Base-by-base conservation (phyloP, 1,139 yeast species). In the Blastobotrys indianensis region DNA sequence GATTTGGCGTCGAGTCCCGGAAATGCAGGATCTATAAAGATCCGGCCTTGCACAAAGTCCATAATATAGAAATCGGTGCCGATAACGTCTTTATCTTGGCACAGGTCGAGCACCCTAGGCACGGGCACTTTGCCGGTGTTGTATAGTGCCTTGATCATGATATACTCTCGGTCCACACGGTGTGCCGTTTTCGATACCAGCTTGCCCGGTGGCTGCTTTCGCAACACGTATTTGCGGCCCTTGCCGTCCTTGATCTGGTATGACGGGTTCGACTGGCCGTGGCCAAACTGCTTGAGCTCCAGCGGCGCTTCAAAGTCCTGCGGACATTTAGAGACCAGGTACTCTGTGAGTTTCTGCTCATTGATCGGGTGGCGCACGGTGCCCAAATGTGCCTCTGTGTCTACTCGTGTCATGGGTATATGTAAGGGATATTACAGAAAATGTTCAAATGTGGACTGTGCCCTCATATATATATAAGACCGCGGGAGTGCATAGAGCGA, bases 181-280 rank as follows among this genome's bases (percentile, higher is more conserved):
- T 79, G 85, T 0, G 85, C 83, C 11, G 79, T 72, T 51, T 68
- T 73, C 23, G 80, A 74, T 23, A 78, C 74, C 48, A 79, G 65
- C 50, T 75, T 70, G 2, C 80, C 70, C 13, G 72, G 68, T 1
- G 85, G 85, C 55, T 79, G 79, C 52, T 79, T 68, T 50, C 84
- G 66, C 45, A 79, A 67, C 2, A 79, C 84, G 45, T 68, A 72
- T 37, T 68, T 63, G 33, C 54, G 60, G 1, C 74, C 75, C 8
- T 52, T 50, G 4, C 61, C 52, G 54, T 77, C 80, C 4, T 63
- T 64, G 17, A 79, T 51, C 34, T 73, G 68, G 55, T 77, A 79
- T 0, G 83, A 78, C 12, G 84, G 85, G 57, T 79, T 79, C 2
- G 81, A 76, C 58, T 79, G 85, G 9, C 85, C 85, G 61, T 75